These are phyloP conservation scores for Trichothecium sympodiale DNA, from an alignment of 2,329 filamentous ascomycete species.

Conservation along the genomic window DNA sequence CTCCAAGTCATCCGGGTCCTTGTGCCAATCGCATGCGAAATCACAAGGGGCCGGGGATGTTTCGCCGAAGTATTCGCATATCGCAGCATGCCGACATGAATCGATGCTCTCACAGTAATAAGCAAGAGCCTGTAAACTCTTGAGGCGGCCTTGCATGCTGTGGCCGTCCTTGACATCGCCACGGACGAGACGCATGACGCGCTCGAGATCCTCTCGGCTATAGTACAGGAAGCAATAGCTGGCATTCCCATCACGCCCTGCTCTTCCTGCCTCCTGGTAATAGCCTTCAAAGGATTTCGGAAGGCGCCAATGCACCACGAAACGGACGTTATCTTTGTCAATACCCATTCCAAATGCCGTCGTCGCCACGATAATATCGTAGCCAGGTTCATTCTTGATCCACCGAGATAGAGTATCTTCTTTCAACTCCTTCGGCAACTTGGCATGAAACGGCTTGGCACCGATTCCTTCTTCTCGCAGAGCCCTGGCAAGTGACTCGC, in stretches of 20 bases:
- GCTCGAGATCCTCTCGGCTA: constrained; percentile 73
- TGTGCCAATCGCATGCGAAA: constrained; percentile 70
- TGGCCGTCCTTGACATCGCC: constrained; percentile 29
- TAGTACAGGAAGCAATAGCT: constrained; percentile 86
- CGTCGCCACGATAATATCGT: constrained; percentile 88
- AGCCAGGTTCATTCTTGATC: constrained; percentile 63
- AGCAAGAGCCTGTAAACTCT: constrained; percentile 58
- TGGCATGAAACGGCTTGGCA: constrained; percentile 62
- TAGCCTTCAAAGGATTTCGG: constrained; percentile 93
- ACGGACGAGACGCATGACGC: constrained; percentile 48
- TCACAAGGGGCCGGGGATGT: constrained; percentile 45
- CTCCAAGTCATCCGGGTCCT: constrained; percentile 49
- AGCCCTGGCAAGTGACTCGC: constrained; percentile 56
- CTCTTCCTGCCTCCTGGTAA: constrained; percentile 89
- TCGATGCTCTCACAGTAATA: constrained; percentile 70
- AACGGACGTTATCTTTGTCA: constrained; percentile 88
- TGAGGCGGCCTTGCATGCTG: constrained; percentile 39
- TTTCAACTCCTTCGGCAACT: constrained; percentile 56
- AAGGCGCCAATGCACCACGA: constrained; percentile 89
- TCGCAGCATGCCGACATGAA: constrained; percentile 63
- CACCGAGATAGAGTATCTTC: constrained; percentile 60
- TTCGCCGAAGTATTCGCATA: constrained; percentile 72
- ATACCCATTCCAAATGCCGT: constrained; percentile 98
- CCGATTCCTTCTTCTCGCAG: constrained; percentile 60
- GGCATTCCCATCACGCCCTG: constrained; percentile 80